Evolutionary conservation across 495 filamentous ascomycete species (phyloP), one percentile per base, ranked within the genome.

Genomic region (Trichoderma orchidacearum): DNA sequence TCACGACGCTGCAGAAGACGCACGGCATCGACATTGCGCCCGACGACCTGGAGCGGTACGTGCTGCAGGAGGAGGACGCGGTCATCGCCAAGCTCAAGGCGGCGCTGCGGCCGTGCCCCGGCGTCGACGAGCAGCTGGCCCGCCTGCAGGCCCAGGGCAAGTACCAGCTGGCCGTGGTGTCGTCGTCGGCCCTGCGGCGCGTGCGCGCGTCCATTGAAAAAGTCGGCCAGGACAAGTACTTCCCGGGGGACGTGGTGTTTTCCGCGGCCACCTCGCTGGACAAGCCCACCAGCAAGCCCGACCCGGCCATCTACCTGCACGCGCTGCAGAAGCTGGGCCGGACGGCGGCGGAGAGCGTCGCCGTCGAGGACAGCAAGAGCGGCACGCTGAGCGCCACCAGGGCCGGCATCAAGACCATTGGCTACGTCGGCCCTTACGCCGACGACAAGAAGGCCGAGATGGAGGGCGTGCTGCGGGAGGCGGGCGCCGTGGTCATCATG

Each of bases 281-380:
- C 51, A 82, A 75, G 64, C 91, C 91, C 6, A 90, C 88, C 27
- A 86, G 80, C 68, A 96, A 96, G 81, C 91, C 91, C 36, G 86
- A 96, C 69, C 91, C 91, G 25, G 90, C 90, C 54, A 89, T 96
- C 73, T 96, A 96, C 72, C 71, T 90, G 59, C 77, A 86, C 66
- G 87, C 91, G 13, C 84, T 88, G 67, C 69, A 93, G 69, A 71
- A 79, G 65, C 72, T 95, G 55, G 85, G 84, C 56, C 85, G 85
- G 73, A 82, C 80, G 67, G 75, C 88, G 8, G 78, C 75, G 28
- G 86, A 94, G 76, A 86, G 83, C 54, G 80, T 96, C 30, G 83
- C 91, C 3, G 77, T 96, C 51, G 91, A 96, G 76, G 91, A 95
- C 72, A 90, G 85, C 75, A 90, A 86, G 79, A 88, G 83, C 58